A percentile compares a stretch with the other conserved stretches of the same genome.
phyloP scores from a whole-genome alignment of 257 asterid species.

The Plectranthus barbatus region DNA sequence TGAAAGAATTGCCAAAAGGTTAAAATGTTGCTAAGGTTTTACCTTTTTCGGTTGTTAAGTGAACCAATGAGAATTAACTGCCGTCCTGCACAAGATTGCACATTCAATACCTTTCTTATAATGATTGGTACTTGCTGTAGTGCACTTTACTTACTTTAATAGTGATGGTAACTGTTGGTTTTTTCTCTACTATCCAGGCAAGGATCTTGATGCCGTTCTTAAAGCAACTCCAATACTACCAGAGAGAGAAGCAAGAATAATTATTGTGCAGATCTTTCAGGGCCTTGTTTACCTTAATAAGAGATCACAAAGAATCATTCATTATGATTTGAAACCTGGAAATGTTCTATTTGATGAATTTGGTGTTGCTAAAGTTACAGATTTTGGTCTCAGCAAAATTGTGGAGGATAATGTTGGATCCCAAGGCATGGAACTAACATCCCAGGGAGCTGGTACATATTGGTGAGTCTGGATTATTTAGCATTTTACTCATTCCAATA shows the following conservation, averaged over 20 bases:
- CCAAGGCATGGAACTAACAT: conserved; percentile 99
- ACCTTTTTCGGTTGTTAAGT: neutral
- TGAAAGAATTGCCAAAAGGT: neutral
- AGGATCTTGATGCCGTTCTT: conserved; percentile 96
- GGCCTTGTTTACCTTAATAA: conserved; percentile 93
- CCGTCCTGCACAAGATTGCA: neutral
- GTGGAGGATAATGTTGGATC: conserved; percentile 98
- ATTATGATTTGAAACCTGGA: conserved; percentile 98
- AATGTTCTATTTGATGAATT: conserved; percentile 90
- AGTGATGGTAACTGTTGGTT: neutral
- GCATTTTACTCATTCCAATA: neutral
- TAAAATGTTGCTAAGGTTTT: neutral
- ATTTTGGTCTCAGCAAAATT: conserved; percentile 99
- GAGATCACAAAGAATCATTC: conserved; percentile 88
- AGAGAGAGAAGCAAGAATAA: conserved; percentile 88
- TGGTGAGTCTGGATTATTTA: conserved; percentile 57
- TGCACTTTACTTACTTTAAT: neutral
- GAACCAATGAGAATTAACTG: neutral
- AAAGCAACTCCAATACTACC: conserved; percentile 81
- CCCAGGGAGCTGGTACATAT: conserved; percentile 99
- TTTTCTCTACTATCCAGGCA: conserved; percentile 41
- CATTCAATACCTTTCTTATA: neutral
- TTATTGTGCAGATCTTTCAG: conserved; percentile 84
- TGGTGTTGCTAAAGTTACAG: conserved; percentile 87
- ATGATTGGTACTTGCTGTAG: neutral